Percentiles rank a stretch among this genome's conserved stretches.
These are phyloP conservation scores for Eucalyptus grandis DNA, from an alignment of 345 rosid species.

Conservation along the genomic window DNA sequence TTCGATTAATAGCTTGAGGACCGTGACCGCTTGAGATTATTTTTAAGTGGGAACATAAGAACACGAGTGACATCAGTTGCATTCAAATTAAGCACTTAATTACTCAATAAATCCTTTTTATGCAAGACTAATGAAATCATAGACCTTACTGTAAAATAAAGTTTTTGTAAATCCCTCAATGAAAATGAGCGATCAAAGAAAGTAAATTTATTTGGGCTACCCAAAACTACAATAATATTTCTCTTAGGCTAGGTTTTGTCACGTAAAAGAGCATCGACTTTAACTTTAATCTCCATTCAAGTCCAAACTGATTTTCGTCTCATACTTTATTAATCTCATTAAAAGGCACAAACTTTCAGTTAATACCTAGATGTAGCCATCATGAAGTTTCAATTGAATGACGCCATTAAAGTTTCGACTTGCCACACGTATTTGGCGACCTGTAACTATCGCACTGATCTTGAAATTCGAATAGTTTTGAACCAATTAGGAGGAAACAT, in stretches of 20 bases:
- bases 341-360: no score
- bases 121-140: background rate
- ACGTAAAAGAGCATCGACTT: background rate
- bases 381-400: background rate
- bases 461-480: background rate
- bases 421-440: background rate
- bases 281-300: background rate
- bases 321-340: no score
- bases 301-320: fast-evolving
- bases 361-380: fast-evolving
- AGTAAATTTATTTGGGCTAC: no score
- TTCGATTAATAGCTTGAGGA: background rate
- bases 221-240: background rate
- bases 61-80: background rate
- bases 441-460: background rate
- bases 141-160: background rate
- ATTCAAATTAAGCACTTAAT: background rate
- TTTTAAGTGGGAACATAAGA: background rate
- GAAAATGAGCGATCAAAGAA: background rate
- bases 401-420: fast-evolving
- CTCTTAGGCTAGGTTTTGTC: background rate
- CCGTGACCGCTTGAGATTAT: background rate
- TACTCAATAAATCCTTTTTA: background rate
- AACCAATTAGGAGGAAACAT: background rate
- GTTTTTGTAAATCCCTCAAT: background rate